Conservation (phyloP, 1,284 basidiomycete genomes). For the Thecaphora frezii region DNA sequence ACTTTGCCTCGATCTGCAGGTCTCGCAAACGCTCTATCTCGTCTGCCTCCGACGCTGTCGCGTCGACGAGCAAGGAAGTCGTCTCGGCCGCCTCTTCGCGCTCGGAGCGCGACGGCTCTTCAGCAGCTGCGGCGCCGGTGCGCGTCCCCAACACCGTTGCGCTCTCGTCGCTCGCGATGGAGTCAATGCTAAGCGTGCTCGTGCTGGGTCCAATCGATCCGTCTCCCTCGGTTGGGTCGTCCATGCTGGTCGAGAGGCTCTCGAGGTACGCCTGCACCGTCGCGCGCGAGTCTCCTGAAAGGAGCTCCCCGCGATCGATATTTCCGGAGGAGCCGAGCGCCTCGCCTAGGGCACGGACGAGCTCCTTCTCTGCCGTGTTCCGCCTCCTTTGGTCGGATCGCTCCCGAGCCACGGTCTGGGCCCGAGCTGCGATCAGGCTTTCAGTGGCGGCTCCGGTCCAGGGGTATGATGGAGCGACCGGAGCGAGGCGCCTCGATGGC, state of each 20-base stretch:
- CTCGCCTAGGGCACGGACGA: slow-evolving; percentile 31
- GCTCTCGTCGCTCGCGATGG: slow-evolving; percentile 35
- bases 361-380: slow-evolving; percentile 22
- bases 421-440: background rate
- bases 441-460: background rate
- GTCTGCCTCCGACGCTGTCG: slow-evolving; percentile 13
- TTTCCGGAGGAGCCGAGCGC: slow-evolving; percentile 23
- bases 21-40: slow-evolving; percentile 23
- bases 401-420: background rate
- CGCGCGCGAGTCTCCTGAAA: background rate
- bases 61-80: too few relatives aligned
- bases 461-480: background rate
- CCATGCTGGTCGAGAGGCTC: background rate
- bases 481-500: background rate
- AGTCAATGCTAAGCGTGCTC: slow-evolving; percentile 35
- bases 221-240: background rate
- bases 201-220: slow-evolving; percentile 17
- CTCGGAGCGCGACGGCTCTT: slow-evolving; percentile 13
- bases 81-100: background rate
- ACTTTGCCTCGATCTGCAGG: slow-evolving; percentile 24
- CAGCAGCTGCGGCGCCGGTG: background rate
- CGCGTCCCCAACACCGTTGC: slow-evolving; percentile 26
- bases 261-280: background rate
- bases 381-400: background rate
- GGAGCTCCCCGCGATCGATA: slow-evolving; percentile 9